These are phyloP conservation scores for Botrytis aclada DNA, from an alignment of 2,329 filamentous ascomycete genomes.

Conservation along the genomic window DNA sequence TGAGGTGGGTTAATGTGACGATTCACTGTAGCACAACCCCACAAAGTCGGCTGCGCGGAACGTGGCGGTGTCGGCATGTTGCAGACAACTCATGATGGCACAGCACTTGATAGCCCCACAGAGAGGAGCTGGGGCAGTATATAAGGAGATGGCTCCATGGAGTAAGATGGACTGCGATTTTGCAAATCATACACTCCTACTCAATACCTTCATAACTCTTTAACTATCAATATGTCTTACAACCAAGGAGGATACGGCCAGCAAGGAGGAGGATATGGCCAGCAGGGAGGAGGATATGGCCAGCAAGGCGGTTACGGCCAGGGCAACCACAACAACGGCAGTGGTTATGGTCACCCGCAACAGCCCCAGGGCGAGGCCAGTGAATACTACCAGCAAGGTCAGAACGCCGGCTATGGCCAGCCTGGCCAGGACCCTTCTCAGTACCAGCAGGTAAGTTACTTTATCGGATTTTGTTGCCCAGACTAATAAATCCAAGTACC, in stretches of 20 bases:
- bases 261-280: neutral
- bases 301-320: neutral
- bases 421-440: neutral
- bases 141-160: neutral
- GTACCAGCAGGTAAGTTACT: neutral
- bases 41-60: neutral
- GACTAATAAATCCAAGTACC: neutral
- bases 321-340: no score
- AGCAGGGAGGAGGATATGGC: neutral
- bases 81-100: neutral
- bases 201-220: neutral
- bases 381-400: neutral
- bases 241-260: neutral
- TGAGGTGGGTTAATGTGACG: neutral
- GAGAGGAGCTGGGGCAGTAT: neutral
- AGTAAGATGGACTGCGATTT: neutral
- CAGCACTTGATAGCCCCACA: neutral
- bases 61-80: neutral
- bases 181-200: neutral
- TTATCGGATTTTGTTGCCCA: neutral
- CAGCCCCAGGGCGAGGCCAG: neutral
- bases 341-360: no score
- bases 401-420: neutral
- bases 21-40: neutral
- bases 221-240: neutral